Percentiles rank a stretch among this genome's conserved stretches.
Evolutionary conservation across 1,139 yeast genomes (phyloP).

Genomic region (Saccharomyces hybrid): DNA sequence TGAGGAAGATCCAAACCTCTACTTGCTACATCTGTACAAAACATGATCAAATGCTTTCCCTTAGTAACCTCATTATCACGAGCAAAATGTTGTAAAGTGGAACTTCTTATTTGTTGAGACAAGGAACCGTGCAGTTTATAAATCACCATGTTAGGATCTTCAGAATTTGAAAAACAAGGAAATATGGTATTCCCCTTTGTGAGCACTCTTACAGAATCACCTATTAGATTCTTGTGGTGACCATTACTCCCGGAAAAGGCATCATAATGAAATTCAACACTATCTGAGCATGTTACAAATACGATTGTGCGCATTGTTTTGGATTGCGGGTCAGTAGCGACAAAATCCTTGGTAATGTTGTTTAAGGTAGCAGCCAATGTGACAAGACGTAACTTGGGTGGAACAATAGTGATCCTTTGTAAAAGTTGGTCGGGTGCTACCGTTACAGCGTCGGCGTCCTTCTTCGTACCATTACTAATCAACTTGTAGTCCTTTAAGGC

Average conservation of each 20-base stretch:
- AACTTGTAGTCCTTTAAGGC: conserved; percentile 66
- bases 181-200: conserved; percentile 25
- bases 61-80: conserved; percentile 32
- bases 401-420: conserved; percentile 73
- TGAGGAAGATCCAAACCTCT: conserved; percentile 67
- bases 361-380: conserved; percentile 63
- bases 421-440: conserved; percentile 86
- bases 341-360: conserved; percentile 35
- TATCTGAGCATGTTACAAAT: conserved; percentile 88
- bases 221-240: conserved; percentile 35
- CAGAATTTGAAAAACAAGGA: conserved; percentile 27
- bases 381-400: conserved; percentile 85
- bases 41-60: conserved; percentile 53
- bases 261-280: conserved; percentile 88
- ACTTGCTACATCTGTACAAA: conserved; percentile 77
- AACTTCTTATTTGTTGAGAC: conserved; percentile 71
- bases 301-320: conserved; percentile 57
- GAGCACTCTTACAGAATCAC: conserved; percentile 36
- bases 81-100: conserved; percentile 64
- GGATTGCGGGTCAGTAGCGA: conserved; percentile 10
- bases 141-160: conserved; percentile 41
- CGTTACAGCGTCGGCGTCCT: conserved; percentile 27
- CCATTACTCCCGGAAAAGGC: conserved; percentile 44
- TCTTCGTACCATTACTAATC: conserved; percentile 40
- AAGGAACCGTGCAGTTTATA: conserved; percentile 88